A percentile compares a stretch with the other conserved stretches of the same genome.
These are phyloP conservation scores for Fusarium pilosicola DNA, from an alignment of 2,329 filamentous ascomycete genomes.

Conservation along the genomic window DNA sequence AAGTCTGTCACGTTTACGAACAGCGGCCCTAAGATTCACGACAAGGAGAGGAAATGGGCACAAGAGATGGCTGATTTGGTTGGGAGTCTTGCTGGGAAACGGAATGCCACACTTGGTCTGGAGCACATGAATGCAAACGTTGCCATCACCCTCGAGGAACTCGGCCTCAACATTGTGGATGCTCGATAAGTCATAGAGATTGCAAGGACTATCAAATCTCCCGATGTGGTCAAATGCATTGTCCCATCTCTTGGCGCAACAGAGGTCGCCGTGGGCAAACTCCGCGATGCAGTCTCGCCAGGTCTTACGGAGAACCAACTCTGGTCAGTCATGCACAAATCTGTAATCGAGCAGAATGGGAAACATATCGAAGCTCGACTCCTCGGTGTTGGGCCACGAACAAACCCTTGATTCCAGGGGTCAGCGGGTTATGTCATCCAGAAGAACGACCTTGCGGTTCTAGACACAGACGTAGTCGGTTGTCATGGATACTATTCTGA, in stretches of 20 bases:
- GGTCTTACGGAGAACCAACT: slow-evolving; percentile 9
- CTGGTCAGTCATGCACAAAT: slow-evolving; percentile 1
- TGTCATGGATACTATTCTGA: slow-evolving; percentile 14
- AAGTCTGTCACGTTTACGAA: not conserved
- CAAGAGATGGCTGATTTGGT: not conserved
- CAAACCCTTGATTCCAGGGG: slow-evolving; percentile 10
- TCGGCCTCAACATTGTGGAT: not conserved
- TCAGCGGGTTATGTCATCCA: slow-evolving; percentile 2
- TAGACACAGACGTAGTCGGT: slow-evolving; percentile 9
- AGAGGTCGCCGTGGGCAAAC: not conserved
- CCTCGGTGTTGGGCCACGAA: not conserved
- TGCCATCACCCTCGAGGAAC: not conserved
- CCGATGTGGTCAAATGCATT: not conserved
- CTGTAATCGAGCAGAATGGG: slow-evolving; percentile 2
- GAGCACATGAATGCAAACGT: slow-evolving; percentile 4
- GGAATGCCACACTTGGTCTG: not conserved
- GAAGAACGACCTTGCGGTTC: slow-evolving; percentile 3
- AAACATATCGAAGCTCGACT: slow-evolving; percentile 5
- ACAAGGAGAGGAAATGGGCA: not conserved
- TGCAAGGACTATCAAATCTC: not conserved
- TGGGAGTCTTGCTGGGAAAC: not conserved
- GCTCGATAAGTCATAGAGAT: slow-evolving; percentile 1
- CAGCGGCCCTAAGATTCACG: not conserved
- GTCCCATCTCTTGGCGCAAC: not conserved
- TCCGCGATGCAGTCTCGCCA: not conserved